Evolutionary conservation across 306 rosid genomes (phyloP), one percentile per base, ranked within the genome.

Genomic region (Medicago ruthenica): DNA sequence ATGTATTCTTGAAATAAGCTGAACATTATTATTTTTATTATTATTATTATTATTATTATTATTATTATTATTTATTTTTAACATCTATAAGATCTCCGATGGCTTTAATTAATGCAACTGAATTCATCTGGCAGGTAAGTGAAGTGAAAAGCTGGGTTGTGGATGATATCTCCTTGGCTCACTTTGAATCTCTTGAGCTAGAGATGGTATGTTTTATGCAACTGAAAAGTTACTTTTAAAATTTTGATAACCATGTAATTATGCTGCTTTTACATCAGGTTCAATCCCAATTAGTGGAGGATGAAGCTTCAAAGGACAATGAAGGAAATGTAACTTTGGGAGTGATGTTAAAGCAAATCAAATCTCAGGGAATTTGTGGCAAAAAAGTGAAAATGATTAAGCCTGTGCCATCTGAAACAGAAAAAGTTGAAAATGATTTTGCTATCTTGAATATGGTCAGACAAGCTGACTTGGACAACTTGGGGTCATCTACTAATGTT

Each of bases 111-210:
- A 74, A 79, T 76, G 76, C 66, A 15, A 74, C 64, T 74, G 59
- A 61, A 69, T 83, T 65, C 77, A 16, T 80, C 76, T 76, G 71
- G 53, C 85, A 92, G 98, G 83, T 82, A 54, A 83, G 54, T 76
- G 90, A 83, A 76, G 87, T 67, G 73, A 72, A 85, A 83, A 79
- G 89, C 24, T 96, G 99, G 99, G 81, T 96, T 85, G 93, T 85
- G 67, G 97, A 89, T 74, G 98, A 84, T 37, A 79, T 70, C 74
- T 80, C 78, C 70, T 82, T 90, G 91, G 24, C 88, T 71, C 97
- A 96, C 84, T 96, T 96, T 76, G 92, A 90, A 84, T 89, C 98
- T 34, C 89, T 92, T 62, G 92, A 96, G 80, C 80, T 88, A 64
- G 98, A 95, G 85, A 62, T 68, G 88, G 97, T 96, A 88, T 75